phyloP scores from a whole-genome alignment of 2,329 filamentous ascomycete genomes.

The Arachnomyces sp. region DNA sequence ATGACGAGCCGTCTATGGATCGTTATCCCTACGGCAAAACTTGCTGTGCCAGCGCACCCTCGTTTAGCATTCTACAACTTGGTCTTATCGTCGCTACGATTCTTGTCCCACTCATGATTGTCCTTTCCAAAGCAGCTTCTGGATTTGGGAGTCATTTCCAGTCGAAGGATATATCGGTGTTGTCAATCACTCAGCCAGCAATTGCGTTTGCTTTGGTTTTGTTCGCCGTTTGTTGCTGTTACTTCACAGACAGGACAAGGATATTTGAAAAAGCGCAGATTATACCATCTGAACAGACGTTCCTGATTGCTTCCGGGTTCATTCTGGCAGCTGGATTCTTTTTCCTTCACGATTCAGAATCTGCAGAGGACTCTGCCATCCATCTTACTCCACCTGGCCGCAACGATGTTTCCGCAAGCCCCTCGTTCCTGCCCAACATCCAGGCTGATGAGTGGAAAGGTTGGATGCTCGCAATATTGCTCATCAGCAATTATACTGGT shows the following conservation, averaged over 20 bases:
- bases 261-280: constrained; percentile 47
- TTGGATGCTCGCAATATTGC: constrained; percentile 51
- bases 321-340: too few relatives aligned
- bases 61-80: constrained; percentile 9
- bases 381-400: too few relatives aligned
- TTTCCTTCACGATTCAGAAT: constrained; percentile 10
- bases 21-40: constrained; percentile 41
- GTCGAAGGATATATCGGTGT: not conserved
- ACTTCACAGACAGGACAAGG: constrained; percentile 47
- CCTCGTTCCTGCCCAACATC: constrained; percentile 42
- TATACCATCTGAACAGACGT: constrained; percentile 31
- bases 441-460: constrained; percentile 61
- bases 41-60: constrained; percentile 44
- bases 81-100: constrained; percentile 16
- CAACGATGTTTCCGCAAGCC: constrained; percentile 16
- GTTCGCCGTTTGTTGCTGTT: constrained; percentile 38
- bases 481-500: constrained; percentile 53
- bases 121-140: constrained; percentile 1
- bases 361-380: too few relatives aligned
- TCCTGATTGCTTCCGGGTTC: constrained; percentile 19
- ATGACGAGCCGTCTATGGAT: constrained; percentile 34
- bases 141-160: not conserved
- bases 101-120: constrained; percentile 17
- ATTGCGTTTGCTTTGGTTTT: constrained; percentile 11
- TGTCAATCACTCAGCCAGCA: constrained; percentile 4